Evolutionary conservation across 208 protist species (phyloP).

Genomic region (Phytomonas francai): DNA sequence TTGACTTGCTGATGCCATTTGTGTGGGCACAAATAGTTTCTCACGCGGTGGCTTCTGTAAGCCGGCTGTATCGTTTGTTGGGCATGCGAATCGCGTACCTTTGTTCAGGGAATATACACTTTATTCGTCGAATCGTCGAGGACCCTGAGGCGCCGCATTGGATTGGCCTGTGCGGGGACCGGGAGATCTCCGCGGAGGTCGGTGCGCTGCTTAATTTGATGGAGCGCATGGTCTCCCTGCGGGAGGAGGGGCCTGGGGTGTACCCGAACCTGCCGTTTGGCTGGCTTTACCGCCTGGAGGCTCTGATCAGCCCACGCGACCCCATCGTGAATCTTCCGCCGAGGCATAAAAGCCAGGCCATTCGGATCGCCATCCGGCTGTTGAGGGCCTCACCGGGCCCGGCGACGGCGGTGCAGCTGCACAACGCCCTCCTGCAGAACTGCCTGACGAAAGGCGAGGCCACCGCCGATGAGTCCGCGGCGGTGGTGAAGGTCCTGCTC

Average conservation of each 20-base stretch:
- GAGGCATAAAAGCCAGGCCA: slow-evolving; percentile 44
- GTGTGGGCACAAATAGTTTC: slow-evolving; percentile 32
- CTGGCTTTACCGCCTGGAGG: slow-evolving; percentile 72
- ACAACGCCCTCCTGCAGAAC: slow-evolving; percentile 53
- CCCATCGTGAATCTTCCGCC: slow-evolving; percentile 30
- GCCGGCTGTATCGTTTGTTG: slow-evolving; percentile 69
- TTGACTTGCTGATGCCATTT: slow-evolving; percentile 40
- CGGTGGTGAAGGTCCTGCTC: slow-evolving; percentile 45
- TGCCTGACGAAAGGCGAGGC: slow-evolving; percentile 56
- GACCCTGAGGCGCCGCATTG: slow-evolving; percentile 22
- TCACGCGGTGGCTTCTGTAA: slow-evolving; percentile 50
- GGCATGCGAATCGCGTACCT: slow-evolving; percentile 53
- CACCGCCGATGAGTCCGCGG: slow-evolving; percentile 41
- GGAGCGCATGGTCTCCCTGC: slow-evolving; percentile 42
- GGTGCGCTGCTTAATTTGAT: slow-evolving; percentile 53
- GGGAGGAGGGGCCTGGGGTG: slow-evolving; percentile 1
- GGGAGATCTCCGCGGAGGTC: slow-evolving; percentile 56
- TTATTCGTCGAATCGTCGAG: slow-evolving; percentile 27
- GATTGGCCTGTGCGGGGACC: slow-evolving; percentile 66
- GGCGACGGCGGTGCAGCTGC: slow-evolving; percentile 40
- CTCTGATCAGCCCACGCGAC: slow-evolving; percentile 43
- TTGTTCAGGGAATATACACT: slow-evolving; percentile 39
- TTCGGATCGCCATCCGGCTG: slow-evolving; percentile 52
- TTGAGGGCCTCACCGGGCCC: slow-evolving; percentile 22
- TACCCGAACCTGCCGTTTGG: slow-evolving; percentile 65